phyloP scores from a whole-genome alignment of 2,329 filamentous ascomycete species.

The Colletotrichum tofieldiae region DNA sequence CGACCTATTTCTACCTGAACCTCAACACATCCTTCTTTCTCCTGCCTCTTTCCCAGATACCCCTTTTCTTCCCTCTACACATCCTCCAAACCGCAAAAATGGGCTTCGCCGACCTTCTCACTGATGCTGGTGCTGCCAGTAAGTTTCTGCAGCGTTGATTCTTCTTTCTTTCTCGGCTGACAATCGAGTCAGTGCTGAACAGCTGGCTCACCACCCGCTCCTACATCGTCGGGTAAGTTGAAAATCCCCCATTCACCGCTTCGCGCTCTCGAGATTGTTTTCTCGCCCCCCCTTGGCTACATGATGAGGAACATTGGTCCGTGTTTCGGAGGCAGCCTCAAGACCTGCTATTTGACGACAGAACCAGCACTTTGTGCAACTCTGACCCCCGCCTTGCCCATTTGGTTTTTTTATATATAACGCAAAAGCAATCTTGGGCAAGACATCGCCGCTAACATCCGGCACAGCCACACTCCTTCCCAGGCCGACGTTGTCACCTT shows the following conservation, averaged over 20 bases:
- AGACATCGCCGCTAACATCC: conserved; percentile 30
- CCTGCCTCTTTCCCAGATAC: conserved; percentile 47
- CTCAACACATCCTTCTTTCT: conserved; percentile 46
- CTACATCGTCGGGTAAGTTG: conserved; percentile 86
- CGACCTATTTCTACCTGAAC: conserved; percentile 45
- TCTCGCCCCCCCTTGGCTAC: conserved; percentile 44
- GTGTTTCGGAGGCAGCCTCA: conserved; percentile 95
- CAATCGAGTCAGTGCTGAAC: conserved; percentile 73
- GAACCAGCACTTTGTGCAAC: conserved; percentile 79
- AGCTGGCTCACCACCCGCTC: conserved; percentile 81
- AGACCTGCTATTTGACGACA: conserved; percentile 89
- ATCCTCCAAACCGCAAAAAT: conserved; percentile 62
- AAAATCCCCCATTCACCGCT: conserved; percentile 4
- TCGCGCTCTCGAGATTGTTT: background rate
- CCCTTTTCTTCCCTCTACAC: conserved; percentile 47
- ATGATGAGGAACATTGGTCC: conserved; percentile 95
- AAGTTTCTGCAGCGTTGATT: conserved; percentile 49
- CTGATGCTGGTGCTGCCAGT: conserved; percentile 73
- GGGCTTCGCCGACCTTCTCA: conserved; percentile 79
- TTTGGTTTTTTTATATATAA: conserved; percentile 10
- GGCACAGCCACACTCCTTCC: conserved; percentile 74
- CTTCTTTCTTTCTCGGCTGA: conserved; percentile 47
- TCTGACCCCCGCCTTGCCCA: conserved; percentile 69
- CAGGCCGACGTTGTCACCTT: conserved; percentile 97
- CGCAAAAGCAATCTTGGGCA: conserved; percentile 5